Evolutionary conservation across 176 grass and related monocot genomes (phyloP).

Genomic region (Ampelocalamus luodianensis): DNA sequence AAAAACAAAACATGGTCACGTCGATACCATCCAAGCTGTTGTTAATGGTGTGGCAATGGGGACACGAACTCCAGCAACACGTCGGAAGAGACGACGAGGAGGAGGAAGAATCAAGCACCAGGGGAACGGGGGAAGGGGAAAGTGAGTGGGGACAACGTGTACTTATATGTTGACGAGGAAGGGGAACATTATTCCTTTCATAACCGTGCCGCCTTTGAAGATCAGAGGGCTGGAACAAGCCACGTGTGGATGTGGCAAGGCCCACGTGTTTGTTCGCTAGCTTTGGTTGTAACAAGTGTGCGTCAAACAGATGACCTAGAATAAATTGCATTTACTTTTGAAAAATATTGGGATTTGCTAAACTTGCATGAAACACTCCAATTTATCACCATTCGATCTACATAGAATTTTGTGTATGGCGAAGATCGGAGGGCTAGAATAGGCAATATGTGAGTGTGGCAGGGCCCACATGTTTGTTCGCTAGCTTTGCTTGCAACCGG

Average conservation of each 20-base stretch:
- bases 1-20: not conserved
- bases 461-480: not conserved
- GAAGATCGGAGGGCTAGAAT: not conserved
- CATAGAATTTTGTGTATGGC: not conserved
- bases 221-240: rapidly evolving
- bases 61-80: rapidly evolving
- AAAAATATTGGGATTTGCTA: not conserved
- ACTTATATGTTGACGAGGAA: no score
- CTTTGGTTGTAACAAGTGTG: not conserved
- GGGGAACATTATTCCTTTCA: not conserved
- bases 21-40: not conserved
- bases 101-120: not conserved
- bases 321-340: not conserved
- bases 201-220: not conserved
- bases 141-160: not conserved
- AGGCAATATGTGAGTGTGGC: rapidly evolving
- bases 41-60: rapidly evolving
- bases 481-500: not conserved
- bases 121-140: not conserved
- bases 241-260: not conserved
- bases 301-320: rapidly evolving
- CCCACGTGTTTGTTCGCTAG: not conserved
- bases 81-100: rapidly evolving
- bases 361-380: not conserved
- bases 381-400: not conserved